Percentiles rank a stretch among this genome's conserved stretches.
Evolutionary conservation across 2,329 filamentous ascomycete genomes (phyloP).

Genomic region (Anthostomella pinea): DNA sequence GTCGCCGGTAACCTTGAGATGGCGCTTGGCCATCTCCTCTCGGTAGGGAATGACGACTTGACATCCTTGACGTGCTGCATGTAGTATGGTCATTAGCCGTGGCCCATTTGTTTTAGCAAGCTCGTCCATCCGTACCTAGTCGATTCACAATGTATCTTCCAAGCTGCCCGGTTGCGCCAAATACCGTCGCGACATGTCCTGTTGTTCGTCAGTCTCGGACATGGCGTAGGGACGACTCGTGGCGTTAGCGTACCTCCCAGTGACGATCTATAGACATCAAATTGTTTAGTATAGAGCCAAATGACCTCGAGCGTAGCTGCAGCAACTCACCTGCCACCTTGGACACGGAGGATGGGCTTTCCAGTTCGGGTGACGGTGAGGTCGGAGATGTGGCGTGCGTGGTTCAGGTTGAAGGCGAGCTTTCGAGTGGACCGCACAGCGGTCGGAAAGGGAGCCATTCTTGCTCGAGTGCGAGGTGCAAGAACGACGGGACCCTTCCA

Average conservation of each 20-base stretch:
- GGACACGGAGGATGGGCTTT: constrained; percentile 85
- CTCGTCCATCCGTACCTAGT: constrained; percentile 54
- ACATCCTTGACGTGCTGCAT: constrained; percentile 82
- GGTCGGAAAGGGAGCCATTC: constrained; percentile 56
- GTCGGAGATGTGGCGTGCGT: constrained; percentile 66
- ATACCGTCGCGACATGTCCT: constrained; percentile 96
- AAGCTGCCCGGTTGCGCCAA: constrained; percentile 93
- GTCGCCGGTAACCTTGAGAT: constrained; percentile 94
- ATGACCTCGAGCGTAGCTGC: constrained; percentile 11
- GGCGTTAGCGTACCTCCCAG: constrained; percentile 66
- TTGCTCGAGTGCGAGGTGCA: constrained; percentile 35
- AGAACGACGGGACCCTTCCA: constrained; percentile 31
- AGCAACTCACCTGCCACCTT: constrained; percentile 77
- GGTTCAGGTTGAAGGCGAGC: constrained; percentile 44
- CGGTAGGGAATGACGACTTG: constrained; percentile 91
- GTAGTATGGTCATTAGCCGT: constrained; percentile 26
- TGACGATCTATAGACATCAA: constrained; percentile 59
- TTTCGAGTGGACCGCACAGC: constrained; percentile 53
- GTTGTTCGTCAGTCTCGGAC: constrained; percentile 24
- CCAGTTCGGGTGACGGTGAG: constrained; percentile 92
- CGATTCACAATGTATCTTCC: constrained; percentile 97
- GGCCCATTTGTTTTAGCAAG: constrained; percentile 20
- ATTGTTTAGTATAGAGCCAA: constrained; percentile 17
- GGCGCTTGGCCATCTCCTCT: constrained; percentile 96
- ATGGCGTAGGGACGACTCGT: constrained; percentile 5